These are phyloP conservation scores for Colletotrichum musicola DNA, from an alignment of 2,329 filamentous ascomycete genomes.

Conservation along the genomic window DNA sequence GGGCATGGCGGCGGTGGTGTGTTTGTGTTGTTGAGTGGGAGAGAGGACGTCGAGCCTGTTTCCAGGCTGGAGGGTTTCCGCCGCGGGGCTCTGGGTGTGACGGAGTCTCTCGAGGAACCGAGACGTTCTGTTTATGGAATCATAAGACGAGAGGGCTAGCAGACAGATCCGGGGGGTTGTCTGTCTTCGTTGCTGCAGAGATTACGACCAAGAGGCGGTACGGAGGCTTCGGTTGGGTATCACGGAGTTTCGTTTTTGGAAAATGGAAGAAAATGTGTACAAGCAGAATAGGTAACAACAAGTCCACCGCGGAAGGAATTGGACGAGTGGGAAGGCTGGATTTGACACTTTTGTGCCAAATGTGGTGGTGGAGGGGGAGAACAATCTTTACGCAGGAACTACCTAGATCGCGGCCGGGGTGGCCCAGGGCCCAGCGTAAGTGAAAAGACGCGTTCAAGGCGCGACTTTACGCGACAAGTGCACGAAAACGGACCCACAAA, in stretches of 20 bases:
- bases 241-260: constrained; percentile 10
- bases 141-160: constrained; percentile 4
- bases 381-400: constrained; percentile 25
- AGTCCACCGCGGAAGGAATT: constrained; percentile 22
- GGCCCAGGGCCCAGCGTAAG: constrained; percentile 17
- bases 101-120: constrained; percentile 12
- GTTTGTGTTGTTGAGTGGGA: constrained; percentile 11
- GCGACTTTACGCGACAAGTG: constrained; percentile 40
- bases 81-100: constrained; percentile 20
- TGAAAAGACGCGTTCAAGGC: constrained; percentile 33
- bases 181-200: not conserved
- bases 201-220: not conserved
- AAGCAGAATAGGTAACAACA: constrained; percentile 8
- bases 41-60: constrained; percentile 3
- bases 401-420: constrained; percentile 18
- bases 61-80: constrained; percentile 8
- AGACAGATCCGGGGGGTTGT: not conserved
- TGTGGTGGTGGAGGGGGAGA: not conserved
- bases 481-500: constrained; percentile 20
- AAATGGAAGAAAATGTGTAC: constrained; percentile 12
- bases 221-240: constrained; percentile 29
- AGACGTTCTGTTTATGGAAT: not conserved
- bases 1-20: constrained; percentile 61
- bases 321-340: constrained; percentile 35
- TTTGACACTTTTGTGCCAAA: constrained; percentile 28